Evolutionary conservation across 1,284 basidiomycete genomes (phyloP), one percentile per base, ranked within the genome.

Genomic region (Cutaneotrichosporon dermatis): DNA sequence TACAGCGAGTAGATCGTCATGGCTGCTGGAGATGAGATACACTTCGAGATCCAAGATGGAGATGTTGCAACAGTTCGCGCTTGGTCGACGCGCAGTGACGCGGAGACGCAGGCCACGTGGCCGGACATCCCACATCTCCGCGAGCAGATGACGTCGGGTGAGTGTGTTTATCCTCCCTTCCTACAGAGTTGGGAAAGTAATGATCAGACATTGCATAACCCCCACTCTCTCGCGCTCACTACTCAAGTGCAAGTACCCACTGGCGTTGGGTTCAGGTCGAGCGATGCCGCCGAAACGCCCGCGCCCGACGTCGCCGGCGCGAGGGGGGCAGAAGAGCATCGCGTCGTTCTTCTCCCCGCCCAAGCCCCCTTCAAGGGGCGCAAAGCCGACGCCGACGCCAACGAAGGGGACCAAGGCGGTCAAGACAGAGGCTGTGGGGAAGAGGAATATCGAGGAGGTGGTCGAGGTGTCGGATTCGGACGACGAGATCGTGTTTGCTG

Each of bases 1-100:
- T 94, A 94, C 51, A 95, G 80, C 66, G 90, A 92, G 79, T 86
- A 85, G 68, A 94, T 90, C 10, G 89, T 88, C 86, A 93, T 90
- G 36, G 8, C 40, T 33, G 37, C 36, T 34, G 25, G 25, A 12
- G 44, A 33, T 25, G 39, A 25, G 9, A 48, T 25, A n/a, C 33
- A 8, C 37, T 2, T 11, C 25, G 25, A 25, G 25, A 25, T 25
- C 25, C 25, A 25, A 25, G 25, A 25, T 25, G 25, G 25, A 25
- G 25, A 25, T 25, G 25, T 25, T 25, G 25, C 25, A n/a, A n/a
- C 6, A 44, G 43, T 11, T 50, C 25, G 25, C 25, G 25, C 25
- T 35, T 34, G 13, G 9, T 50, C 11, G 6, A 34, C 48, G 11
- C 33, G 25, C 25, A 25, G 25, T 25, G 49, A 50, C 43, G 42